A percentile compares a stretch with the other conserved stretches of the same genome.
Conservation (phyloP, 805 yeast species). For the Ogataea trehaloabstinens region DNA sequence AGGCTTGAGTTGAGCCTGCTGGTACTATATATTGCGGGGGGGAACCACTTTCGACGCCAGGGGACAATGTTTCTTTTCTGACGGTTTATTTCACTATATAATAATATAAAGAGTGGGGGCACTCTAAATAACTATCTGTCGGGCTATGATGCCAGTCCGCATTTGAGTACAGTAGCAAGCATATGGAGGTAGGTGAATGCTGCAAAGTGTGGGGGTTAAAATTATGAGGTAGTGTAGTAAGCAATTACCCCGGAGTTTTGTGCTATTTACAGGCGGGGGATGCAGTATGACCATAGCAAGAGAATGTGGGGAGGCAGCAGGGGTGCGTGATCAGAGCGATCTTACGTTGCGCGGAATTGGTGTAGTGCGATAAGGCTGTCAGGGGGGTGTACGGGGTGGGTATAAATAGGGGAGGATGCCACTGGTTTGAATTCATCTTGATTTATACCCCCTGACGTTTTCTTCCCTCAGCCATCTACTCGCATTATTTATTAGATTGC, state of each 20-base stretch:
- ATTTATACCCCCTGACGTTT: not conserved
- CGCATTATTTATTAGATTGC: too few species aligned
- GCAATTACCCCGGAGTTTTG: conserved; percentile 4
- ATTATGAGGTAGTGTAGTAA: not conserved
- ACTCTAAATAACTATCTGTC: too few species aligned
- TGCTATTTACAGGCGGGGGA: not conserved
- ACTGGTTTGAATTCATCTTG: conserved; percentile 5
- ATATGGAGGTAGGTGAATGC: too few species aligned
- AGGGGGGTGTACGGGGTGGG: not conserved
- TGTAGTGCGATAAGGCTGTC: not conserved
- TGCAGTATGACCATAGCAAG: conserved; percentile 1
- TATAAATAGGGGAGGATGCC: conserved; percentile 1
- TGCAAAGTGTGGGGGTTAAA: too few species aligned
- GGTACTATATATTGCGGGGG: not conserved
- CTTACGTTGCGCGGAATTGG: not conserved
- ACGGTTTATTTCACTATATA: too few species aligned
- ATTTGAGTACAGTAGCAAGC: too few species aligned
- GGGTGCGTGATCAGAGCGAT: conserved; percentile 3
- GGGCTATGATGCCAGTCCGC: too few species aligned
- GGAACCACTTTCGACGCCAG: not conserved
- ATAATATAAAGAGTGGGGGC: conserved; percentile 13
- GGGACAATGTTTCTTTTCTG: not conserved
- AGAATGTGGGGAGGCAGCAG: conserved; percentile 3
- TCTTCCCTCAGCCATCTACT: too few species aligned
- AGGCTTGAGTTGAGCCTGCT: conserved; percentile 16